Evolutionary conservation across 2,329 filamentous ascomycete species (phyloP), one percentile per base, ranked within the genome.

Genomic region (Chaetomium sp.): DNA sequence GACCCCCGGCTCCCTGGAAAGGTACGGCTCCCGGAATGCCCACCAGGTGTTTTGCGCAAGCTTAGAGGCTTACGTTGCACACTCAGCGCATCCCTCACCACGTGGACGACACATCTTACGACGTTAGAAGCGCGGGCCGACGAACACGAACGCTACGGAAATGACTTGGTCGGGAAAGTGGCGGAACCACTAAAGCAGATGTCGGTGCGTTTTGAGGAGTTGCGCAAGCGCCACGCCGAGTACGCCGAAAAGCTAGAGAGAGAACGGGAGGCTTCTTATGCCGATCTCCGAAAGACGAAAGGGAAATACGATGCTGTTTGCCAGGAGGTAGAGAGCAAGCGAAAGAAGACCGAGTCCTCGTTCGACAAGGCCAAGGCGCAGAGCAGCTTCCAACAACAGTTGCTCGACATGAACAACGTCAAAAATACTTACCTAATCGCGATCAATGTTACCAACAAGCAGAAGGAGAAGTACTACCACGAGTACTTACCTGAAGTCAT

Each of bases 391-490:
- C 92, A 96, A 73, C 92, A 97, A 75, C 94, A 98, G 77, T 83
- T 96, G 66, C 80, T 89, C 66, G 95, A 99, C 71, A 98, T 98
- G 95, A 91, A 95, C 78, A 99, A 99, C 75, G 85, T 90, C 76
- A 99, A 99, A 82, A 99, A 99, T 76, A 93, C 91, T n/a, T 99
- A 99, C 75, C 81, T 99, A 67, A 97, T 99, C 73, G 86, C 88
- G 67, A 97, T 99, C 80, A 96, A 96, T 75, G 92, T 98, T 65
- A 96, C 93, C 38, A 99, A 99, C 79, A 96, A 95, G 80, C 89
- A 97, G 74, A 99, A 98, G 80, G 93, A 97, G 75, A 92, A 90
- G 74, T 98, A 98, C 80, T 99, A 97, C 74, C 90, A 98, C 75
- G 93, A 97, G 77, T 98, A 98, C 76, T 85, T 99, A 23, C 95